Evolutionary conservation across 768 basidiomycete species (phyloP).

Genomic region (Dentipellis sp.): DNA sequence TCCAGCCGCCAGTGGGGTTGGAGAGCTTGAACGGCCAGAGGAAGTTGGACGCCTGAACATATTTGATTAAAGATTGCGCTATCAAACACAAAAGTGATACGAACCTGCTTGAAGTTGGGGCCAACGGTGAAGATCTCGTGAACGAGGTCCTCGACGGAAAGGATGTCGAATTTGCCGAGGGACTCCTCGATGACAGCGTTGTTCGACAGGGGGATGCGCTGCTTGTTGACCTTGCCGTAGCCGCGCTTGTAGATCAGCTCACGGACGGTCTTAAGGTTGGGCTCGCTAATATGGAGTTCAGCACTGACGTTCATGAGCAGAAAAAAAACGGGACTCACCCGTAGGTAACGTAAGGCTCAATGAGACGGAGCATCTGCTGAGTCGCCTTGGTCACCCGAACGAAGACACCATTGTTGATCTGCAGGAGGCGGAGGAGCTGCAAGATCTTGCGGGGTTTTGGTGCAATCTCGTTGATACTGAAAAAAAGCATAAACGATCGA

Average conservation of each 20-base stretch:
- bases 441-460: conserved; percentile 99
- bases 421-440: conserved; percentile 95
- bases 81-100: conserved; percentile 18
- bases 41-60: conserved; percentile 75
- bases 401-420: conserved; percentile 99
- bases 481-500: background rate
- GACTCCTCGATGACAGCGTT: conserved; percentile 87
- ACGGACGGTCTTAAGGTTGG: conserved; percentile 93
- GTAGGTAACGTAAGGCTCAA: conserved; percentile 97
- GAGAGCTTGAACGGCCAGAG: conserved; percentile 99
- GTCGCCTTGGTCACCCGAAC: conserved; percentile 96
- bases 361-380: conserved; percentile 94
- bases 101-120: conserved; percentile 97
- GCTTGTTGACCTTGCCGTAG: conserved; percentile 96
- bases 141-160: conserved; percentile 94
- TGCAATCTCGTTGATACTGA: conserved; percentile 98
- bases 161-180: conserved; percentile 91
- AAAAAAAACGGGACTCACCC: conserved; percentile 45
- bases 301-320: background rate
- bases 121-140: conserved; percentile 94
- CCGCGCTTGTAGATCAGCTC: conserved; percentile 99
- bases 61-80: too few species aligned
- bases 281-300: conserved; percentile 47
- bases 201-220: conserved; percentile 91
- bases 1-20: conserved; percentile 98